Evolutionary conservation across 179 eudicot genomes (phyloP).

Genomic region (Heliamphora pulchella): DNA sequence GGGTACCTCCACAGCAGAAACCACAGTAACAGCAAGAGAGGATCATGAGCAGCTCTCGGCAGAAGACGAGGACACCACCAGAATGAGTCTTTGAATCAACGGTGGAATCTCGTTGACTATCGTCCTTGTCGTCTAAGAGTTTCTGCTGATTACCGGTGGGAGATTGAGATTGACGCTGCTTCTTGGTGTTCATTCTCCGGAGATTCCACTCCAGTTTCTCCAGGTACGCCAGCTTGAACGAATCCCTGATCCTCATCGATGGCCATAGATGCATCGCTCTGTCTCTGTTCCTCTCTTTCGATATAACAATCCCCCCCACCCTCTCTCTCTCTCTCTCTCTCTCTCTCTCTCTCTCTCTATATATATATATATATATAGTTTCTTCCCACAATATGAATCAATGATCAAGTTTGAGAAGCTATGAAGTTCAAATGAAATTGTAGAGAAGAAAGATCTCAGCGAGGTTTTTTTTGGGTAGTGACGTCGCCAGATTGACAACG

Average conservation of each 20-base stretch:
- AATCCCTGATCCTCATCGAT: slow-evolving; percentile 50
- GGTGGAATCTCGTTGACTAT: background rate
- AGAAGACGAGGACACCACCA: slow-evolving; percentile 14
- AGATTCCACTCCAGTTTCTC: slow-evolving; percentile 48
- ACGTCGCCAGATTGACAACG: too few species aligned
- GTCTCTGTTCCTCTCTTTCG: slow-evolving; percentile 11
- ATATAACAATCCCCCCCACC: slow-evolving; percentile 28
- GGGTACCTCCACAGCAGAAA: slow-evolving; percentile 64
- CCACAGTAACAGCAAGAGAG: slow-evolving; percentile 59
- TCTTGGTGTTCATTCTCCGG: slow-evolving; percentile 31
- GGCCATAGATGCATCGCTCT: slow-evolving; percentile 88
- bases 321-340: slow-evolving; percentile 12
- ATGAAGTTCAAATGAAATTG: too few species aligned
- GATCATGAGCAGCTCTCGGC: slow-evolving; percentile 43
- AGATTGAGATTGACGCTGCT: slow-evolving; percentile 19
- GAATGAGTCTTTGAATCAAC: background rate
- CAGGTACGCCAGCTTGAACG: slow-evolving; percentile 52
- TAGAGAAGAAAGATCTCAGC: too few species aligned
- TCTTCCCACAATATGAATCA: too few species aligned
- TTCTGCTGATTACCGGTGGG: slow-evolving; percentile 14
- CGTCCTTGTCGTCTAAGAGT: slow-evolving; percentile 18
- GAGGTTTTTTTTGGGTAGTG: too few species aligned
- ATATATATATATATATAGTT: too few species aligned
- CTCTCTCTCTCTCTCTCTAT: background rate
- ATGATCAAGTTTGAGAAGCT: too few species aligned